Conservation (phyloP, 1,284 basidiomycete species). For the Irpex sp. region DNA sequence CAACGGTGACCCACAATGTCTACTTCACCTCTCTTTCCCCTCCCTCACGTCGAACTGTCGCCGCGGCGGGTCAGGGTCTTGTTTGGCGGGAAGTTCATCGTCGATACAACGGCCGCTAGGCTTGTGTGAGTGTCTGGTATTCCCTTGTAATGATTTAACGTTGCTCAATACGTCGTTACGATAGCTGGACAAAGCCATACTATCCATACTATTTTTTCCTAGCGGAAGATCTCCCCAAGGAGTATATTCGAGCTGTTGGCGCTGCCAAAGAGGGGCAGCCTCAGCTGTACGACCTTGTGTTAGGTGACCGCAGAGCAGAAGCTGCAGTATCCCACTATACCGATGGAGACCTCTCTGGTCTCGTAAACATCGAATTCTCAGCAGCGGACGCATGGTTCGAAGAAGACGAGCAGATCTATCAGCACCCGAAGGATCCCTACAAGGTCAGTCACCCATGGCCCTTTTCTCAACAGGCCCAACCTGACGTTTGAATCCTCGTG, state of each 20-base stretch:
- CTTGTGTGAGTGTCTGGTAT: slow-evolving; percentile 46
- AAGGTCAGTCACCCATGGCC: slow-evolving; percentile 37
- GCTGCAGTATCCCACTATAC: slow-evolving; percentile 40
- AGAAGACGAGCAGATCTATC: slow-evolving; percentile 58
- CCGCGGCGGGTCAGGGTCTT: slow-evolving; percentile 51
- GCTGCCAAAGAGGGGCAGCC: slow-evolving; percentile 15
- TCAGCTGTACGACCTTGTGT: slow-evolving; percentile 43
- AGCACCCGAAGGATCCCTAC: slow-evolving; percentile 66
- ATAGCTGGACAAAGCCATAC: slow-evolving; percentile 53
- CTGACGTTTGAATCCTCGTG: background rate
- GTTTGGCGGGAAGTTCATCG: slow-evolving; percentile 46
- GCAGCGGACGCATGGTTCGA: slow-evolving; percentile 64
- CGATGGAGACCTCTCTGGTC: slow-evolving; percentile 40
- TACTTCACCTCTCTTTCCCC: slow-evolving; percentile 15
- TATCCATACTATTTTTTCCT: slow-evolving; percentile 57
- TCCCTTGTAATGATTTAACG: background rate
- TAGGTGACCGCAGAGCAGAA: slow-evolving; percentile 35
- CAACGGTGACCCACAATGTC: background rate
- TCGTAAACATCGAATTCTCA: slow-evolving; percentile 47
- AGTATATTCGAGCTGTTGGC: slow-evolving; percentile 31
- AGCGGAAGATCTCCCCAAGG: slow-evolving; percentile 35
- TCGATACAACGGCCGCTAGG: slow-evolving; percentile 52
- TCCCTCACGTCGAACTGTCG: slow-evolving; percentile 24
- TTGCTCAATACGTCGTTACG: background rate
- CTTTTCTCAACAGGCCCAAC: background rate